phyloP scores from a whole-genome alignment of 2,329 filamentous ascomycete genomes.

The Penicillium polonicum region DNA sequence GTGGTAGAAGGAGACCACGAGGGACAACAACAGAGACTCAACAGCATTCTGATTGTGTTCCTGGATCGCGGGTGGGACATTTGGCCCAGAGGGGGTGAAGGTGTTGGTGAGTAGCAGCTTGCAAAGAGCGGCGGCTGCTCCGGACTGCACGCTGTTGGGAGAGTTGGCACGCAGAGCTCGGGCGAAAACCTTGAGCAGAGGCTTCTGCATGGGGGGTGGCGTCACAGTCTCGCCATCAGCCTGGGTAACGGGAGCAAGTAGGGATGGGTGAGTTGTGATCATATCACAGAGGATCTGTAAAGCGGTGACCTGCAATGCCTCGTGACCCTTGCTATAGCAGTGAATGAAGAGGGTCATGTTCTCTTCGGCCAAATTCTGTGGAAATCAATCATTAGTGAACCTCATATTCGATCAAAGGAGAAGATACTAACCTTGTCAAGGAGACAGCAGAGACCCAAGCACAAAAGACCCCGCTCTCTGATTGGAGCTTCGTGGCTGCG shows the following conservation, averaged over 20 bases:
- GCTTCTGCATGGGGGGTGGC: constrained; percentile 52
- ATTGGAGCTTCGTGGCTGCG: constrained; percentile 90
- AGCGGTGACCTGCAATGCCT: constrained; percentile 82
- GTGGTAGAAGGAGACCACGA: constrained; percentile 86
- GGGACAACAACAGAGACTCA: constrained; percentile 74
- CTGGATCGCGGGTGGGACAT: constrained; percentile 53
- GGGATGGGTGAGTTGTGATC: constrained; percentile 79
- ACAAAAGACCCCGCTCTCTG: constrained; percentile 83
- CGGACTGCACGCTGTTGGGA: constrained; percentile 72
- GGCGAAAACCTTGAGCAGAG: constrained; percentile 80
- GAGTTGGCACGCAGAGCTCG: constrained; percentile 73
- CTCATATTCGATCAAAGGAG: neutral
- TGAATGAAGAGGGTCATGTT: constrained; percentile 93
- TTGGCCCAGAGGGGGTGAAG: constrained; percentile 52
- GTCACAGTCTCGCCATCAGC: constrained; percentile 51
- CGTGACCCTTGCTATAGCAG: constrained; percentile 91
- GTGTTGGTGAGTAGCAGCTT: constrained; percentile 82
- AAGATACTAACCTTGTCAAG: constrained; percentile 66
- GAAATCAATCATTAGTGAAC: constrained; percentile 14
- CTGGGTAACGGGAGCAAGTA: constrained; percentile 60
- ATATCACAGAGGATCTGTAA: constrained; percentile 93
- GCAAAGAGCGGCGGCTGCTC: constrained; percentile 75
- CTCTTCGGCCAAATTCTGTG: constrained; percentile 76
- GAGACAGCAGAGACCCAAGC: constrained; percentile 85
- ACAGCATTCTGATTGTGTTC: constrained; percentile 57